A percentile compares a stretch with the other conserved stretches of the same genome.
phyloP scores from a whole-genome alignment of 345 rosid species.

The Lepidium africanum region DNA sequence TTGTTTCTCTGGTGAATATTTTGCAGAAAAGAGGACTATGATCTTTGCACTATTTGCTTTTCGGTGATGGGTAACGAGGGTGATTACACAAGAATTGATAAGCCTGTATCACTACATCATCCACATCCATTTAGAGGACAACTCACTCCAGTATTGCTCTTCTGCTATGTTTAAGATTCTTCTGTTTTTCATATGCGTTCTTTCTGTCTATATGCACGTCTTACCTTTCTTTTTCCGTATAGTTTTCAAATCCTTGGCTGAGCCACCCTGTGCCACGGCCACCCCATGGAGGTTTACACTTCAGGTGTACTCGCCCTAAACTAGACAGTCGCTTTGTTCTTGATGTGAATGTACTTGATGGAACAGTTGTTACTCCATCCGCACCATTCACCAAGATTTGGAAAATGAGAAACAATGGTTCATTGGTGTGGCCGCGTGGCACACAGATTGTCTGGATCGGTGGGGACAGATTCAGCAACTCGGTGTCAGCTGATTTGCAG shows the following conservation, averaged over 20 bases:
- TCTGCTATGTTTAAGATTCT: background rate
- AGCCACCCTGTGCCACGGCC: conserved; percentile 20
- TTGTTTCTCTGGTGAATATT: background rate
- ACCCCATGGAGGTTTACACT: conserved; percentile 8
- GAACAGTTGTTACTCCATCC: conserved; percentile 68
- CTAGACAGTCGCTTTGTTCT: conserved; percentile 69
- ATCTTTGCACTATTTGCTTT: conserved; percentile 89
- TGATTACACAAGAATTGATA: conserved; percentile 66
- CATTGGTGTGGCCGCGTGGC: conserved; percentile 56
- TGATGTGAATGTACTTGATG: conserved; percentile 86
- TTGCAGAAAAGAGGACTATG: conserved; percentile 72
- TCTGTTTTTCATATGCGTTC: background rate
- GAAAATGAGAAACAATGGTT: conserved; percentile 85
- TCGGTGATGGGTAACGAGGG: conserved; percentile 53
- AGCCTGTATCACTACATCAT: conserved; percentile 37
- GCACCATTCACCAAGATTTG: conserved; percentile 82
- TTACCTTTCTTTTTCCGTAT: background rate
- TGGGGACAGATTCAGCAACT: conserved; percentile 52
- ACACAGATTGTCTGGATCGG: conserved; percentile 66
- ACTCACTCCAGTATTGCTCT: conserved; percentile 34
- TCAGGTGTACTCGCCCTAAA: conserved; percentile 38
- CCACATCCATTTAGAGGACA: conserved; percentile 29
- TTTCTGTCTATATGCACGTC: background rate
- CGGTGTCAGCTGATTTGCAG: conserved; percentile 45
- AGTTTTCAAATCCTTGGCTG: conserved; percentile 30